Percentiles rank a stretch among this genome's conserved stretches.
These are phyloP conservation scores for Hawksworthiomyces lignivorus DNA, from an alignment of 2,329 filamentous ascomycete species.

Conservation along the genomic window DNA sequence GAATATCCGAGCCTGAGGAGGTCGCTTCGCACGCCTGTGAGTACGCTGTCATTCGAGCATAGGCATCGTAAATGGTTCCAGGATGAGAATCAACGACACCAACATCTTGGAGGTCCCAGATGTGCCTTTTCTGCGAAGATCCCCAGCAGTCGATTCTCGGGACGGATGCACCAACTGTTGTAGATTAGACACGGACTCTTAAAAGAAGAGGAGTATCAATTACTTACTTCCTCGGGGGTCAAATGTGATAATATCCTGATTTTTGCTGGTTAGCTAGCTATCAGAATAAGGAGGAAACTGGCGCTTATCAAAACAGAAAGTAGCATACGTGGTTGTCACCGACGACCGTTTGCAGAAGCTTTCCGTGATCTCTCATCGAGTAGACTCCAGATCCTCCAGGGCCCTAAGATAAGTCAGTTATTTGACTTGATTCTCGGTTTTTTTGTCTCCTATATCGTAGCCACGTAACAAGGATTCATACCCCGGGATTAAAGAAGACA, in stretches of 20 bases:
- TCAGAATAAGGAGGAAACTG: neutral
- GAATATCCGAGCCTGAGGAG: conserved; percentile 28
- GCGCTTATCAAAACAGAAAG: neutral
- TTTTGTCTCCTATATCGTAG: too few relatives aligned
- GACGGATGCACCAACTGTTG: conserved; percentile 37
- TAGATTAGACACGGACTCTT: too few relatives aligned
- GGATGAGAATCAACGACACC: conserved; percentile 39
- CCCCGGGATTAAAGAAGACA: conserved; percentile 33
- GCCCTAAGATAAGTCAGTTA: conserved; percentile 22
- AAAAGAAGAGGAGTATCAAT: too few relatives aligned
- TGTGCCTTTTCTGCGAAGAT: conserved; percentile 29
- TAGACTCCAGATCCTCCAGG: conserved; percentile 40
- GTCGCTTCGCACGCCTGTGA: conserved; percentile 35
- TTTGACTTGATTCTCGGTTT: neutral
- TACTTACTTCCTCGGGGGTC: conserved; percentile 39
- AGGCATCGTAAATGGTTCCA: conserved; percentile 37
- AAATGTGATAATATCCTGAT: conserved; percentile 44
- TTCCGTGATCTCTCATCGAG: conserved; percentile 26
- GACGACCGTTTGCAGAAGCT: conserved; percentile 34
- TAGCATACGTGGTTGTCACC: conserved; percentile 34
- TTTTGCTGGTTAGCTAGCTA: too few relatives aligned
- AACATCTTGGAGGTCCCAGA: conserved; percentile 37
- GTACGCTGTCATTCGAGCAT: conserved; percentile 33
- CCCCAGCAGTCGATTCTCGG: conserved; percentile 46
- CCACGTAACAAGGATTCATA: too few relatives aligned